Base-by-base conservation (phyloP, 2,329 filamentous ascomycete species). In the Colletotrichum viniferum region DNA sequence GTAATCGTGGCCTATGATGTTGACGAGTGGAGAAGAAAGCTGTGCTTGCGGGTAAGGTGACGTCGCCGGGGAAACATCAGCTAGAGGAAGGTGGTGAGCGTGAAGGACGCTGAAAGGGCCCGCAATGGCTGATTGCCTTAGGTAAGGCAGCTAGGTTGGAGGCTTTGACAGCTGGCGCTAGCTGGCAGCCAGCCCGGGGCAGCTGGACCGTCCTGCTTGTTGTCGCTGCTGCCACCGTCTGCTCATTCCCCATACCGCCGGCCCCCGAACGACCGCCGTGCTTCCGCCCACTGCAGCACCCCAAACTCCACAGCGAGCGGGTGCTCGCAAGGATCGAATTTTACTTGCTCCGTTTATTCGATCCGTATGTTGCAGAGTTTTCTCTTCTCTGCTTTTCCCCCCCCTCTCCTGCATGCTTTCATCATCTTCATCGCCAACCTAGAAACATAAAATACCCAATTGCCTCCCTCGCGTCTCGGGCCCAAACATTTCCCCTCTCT, bases 21-120 rank as follows among this genome's bases (percentile, higher is more conserved):
- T 69, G 67, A 36, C 13, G 62, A 58, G 69, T 73, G 73, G 73
- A 70, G 69, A 73, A 76, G 63, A 61, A 67, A 71, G 62, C 74
- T 64, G 43, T 71, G 12, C 34, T 34, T 52, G 67, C 48, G 63
- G 72, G 68, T 75, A 75, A 65, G 56, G 73, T 77, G 77, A 77
- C 77, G 77, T 77, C 77, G 71, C 77, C 70, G 69, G 77, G 77
- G 77, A 69, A 77, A 77, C 76, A 75, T 38, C 74, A 62, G 55
- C 58, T 58, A 63, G 26, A 24, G 63, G 73, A 64, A 75, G 63
- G 21, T 73, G 69, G 69, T 75, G 73, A 75, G 58, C 13, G 56
- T 36, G 56, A 62, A n/a, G 3, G 26, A 56, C 56, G 16, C 18
- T 38, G 58, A 16, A 70, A 30, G 24, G n/a, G 26, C 28, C 68